Evolutionary conservation across 345 rosid species (phyloP).

Genomic region (Aegle marmelos): DNA sequence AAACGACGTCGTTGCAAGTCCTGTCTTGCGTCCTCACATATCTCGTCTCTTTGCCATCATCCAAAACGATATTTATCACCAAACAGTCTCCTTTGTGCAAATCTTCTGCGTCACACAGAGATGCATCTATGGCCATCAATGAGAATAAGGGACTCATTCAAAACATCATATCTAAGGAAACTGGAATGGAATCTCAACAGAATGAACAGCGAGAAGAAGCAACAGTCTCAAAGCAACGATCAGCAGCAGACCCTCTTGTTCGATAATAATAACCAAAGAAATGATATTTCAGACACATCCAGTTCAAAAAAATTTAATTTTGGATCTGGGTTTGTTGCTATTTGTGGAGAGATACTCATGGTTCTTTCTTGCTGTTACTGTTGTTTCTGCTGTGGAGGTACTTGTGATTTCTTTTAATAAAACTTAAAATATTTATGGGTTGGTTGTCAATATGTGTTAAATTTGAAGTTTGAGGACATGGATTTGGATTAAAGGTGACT

Average conservation of each 20-base stretch:
- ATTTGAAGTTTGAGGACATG: background rate
- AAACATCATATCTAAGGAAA: constrained; percentile 34
- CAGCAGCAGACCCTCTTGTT: constrained; percentile 36
- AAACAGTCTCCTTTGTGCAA: background rate
- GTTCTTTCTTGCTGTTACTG: constrained; percentile 52
- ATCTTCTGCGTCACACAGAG: background rate
- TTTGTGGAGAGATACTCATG: constrained; percentile 34
- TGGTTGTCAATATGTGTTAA: background rate
- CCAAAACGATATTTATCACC: fast-evolving
- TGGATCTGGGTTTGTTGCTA: background rate
- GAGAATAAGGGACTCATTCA: constrained; percentile 66
- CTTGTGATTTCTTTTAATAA: background rate
- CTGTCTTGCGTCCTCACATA: no score
- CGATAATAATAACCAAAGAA: constrained; percentile 6
- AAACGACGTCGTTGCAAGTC: no score
- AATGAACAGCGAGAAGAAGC: constrained; percentile 44
- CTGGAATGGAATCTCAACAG: constrained; percentile 56
- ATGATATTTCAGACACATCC: constrained; percentile 5
- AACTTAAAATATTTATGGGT: background rate
- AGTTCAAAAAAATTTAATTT: background rate
- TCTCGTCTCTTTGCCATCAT: background rate
- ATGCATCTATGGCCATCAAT: constrained; percentile 76
- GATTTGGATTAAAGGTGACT: background rate
- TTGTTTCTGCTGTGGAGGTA: constrained; percentile 64
- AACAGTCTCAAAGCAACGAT: constrained; percentile 15